Evolutionary conservation across 805 yeast genomes (phyloP), one percentile per base, ranked within the genome.

Genomic region (Komagataella phaffii): DNA sequence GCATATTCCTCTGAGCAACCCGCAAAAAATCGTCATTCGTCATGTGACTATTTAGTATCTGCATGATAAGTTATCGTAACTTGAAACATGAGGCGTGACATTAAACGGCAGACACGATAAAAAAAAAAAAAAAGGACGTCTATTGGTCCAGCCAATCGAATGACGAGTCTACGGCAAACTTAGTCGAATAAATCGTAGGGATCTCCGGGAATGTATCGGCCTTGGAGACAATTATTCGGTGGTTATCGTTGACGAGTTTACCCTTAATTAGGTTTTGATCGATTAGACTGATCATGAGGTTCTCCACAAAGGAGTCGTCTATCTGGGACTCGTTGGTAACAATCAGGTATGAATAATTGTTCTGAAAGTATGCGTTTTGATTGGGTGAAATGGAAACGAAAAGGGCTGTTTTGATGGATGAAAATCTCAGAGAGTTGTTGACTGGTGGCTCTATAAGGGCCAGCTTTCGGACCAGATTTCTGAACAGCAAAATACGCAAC

Each of bases 231-330:
- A 61, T 59, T n/a, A 66, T 51, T 1, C 51, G 54, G n/a, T 53
- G 57, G 17, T 50, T 40, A 1, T 59, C 49, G 6, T 65, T 59
- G 0, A 62, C 60, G 3, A 78, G 58, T 53, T 79, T 80, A 0
- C 81, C 85, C 54, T 73, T 76, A 43, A 81, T 57, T 17, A 79
- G 59, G 52, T 75, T 77, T 52, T 76, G 77, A 54, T 77, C 83
- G 45, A 77, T 73, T n/a, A 81, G 57, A 2, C 77, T 63, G 12
- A 76, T 66, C 48, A 79, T 61, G 6, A 80, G 56, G 50, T 77
- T 79, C 53, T 80, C 84, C 8, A 73, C 69, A 44, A 73, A 64
- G 12, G 58, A 49, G 53, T 76, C 79, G 46, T 70, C 66, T n/a
- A 65, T 51, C 45, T 48, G 17, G 44, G 49, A 6, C 24, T 36